phyloP scores from a whole-genome alignment of 805 yeast genomes.

The Cyberlindnera amylophila region DNA sequence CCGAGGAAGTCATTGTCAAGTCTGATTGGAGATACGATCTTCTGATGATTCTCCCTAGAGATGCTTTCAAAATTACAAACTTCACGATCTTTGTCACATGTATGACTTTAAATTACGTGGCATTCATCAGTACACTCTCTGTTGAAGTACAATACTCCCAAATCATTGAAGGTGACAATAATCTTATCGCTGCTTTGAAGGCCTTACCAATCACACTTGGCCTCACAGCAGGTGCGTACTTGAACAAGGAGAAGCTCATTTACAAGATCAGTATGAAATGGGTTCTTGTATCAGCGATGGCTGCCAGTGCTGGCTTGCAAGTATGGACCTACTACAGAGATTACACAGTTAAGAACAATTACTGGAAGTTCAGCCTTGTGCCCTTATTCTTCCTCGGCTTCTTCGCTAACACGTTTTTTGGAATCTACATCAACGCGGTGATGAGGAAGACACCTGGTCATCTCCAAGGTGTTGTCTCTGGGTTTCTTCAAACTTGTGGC shows the following conservation, averaged over 20 bases:
- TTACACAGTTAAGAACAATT: constrained; percentile 14
- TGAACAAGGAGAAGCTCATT: constrained; percentile 23
- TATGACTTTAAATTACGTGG: constrained; percentile 20
- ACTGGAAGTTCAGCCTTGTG: constrained; percentile 30
- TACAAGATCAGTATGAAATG: constrained; percentile 25
- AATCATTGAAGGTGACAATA: constrained; percentile 27
- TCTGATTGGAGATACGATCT: constrained; percentile 16
- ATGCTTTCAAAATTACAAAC: constrained; percentile 28
- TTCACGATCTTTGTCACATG: constrained; percentile 23
- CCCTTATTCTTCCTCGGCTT: constrained; percentile 24
- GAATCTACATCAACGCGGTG: constrained; percentile 32
- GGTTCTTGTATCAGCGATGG: constrained; percentile 12
- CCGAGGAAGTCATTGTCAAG: not conserved
- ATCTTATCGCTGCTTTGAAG: constrained; percentile 35
- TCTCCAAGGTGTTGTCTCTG: constrained; percentile 37
- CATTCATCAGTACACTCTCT: constrained; percentile 21
- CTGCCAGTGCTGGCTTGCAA: not conserved
- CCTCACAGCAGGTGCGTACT: constrained; percentile 25
- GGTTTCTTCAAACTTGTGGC: constrained; percentile 32
- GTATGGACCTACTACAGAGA: constrained; percentile 26
- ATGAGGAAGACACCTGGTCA: constrained; percentile 33
- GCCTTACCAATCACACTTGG: constrained; percentile 33
- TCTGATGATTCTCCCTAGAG: constrained; percentile 28
- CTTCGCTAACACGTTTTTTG: constrained; percentile 32
- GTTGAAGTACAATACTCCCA: constrained; percentile 26